Conservation (phyloP, 2,329 filamentous ascomycete genomes). For the Cladophialophora chaetospira region DNA sequence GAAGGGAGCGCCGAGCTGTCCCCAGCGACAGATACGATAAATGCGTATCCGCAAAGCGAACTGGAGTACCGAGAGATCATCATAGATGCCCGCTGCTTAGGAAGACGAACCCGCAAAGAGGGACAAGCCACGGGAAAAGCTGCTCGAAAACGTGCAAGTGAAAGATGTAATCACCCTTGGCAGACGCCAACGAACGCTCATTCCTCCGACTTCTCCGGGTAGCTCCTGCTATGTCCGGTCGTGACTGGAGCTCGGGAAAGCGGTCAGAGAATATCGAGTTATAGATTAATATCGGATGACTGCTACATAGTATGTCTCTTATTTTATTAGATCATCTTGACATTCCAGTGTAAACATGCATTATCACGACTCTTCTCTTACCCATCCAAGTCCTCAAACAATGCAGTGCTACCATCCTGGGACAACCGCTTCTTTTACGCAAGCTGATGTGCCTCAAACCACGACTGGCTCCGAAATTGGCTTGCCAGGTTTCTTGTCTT, state of each 20-base stretch:
- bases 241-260: too few relatives aligned
- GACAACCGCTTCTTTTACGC: background rate
- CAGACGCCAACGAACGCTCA: background rate
- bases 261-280: too few relatives aligned
- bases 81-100: background rate
- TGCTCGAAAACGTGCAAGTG: background rate
- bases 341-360: too few relatives aligned
- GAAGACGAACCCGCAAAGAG: background rate
- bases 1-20: background rate
- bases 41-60: background rate
- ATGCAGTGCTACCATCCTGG: background rate
- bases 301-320: too few relatives aligned
- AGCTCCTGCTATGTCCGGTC: background rate
- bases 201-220: background rate
- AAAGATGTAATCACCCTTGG: background rate
- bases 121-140: too few relatives aligned
- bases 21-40: background rate
- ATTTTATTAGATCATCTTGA: too few relatives aligned
- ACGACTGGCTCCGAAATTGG: constrained; percentile 2
- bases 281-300: too few relatives aligned
- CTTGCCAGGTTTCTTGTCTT: background rate
- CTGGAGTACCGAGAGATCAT: background rate
- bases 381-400: background rate
- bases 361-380: background rate
- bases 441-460: background rate